These are phyloP conservation scores for Esteya vermicola DNA, from an alignment of 2,329 filamentous ascomycete genomes.

Conservation along the genomic window DNA sequence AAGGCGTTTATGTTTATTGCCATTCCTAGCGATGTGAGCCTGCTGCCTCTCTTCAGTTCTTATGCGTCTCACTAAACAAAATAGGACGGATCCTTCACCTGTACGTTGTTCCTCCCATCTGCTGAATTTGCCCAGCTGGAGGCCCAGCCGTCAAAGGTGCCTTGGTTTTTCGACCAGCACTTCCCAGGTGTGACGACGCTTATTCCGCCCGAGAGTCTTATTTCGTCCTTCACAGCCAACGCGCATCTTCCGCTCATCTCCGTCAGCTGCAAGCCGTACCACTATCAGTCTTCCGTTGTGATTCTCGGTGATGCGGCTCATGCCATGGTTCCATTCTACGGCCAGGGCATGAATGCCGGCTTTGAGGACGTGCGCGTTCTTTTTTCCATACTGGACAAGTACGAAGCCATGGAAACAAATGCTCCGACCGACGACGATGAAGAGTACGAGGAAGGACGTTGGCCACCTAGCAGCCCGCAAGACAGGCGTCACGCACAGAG, in stretches of 20 bases:
- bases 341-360: constrained; percentile 94
- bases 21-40: constrained; percentile 54
- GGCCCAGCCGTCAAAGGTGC: constrained; percentile 40
- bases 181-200: constrained; percentile 75
- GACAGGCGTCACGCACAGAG: constrained; percentile 47
- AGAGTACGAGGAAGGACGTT: constrained; percentile 16
- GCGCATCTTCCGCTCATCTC: constrained; percentile 86
- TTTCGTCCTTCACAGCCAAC: constrained; percentile 63
- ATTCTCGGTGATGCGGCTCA: constrained; percentile 91
- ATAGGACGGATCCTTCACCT: constrained; percentile 86
- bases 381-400: constrained; percentile 65
- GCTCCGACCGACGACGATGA: constrained; percentile 12
- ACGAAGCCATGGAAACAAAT: constrained; percentile 24
- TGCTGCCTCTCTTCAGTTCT: neutral
- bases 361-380: constrained; percentile 86
- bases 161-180: constrained; percentile 63
- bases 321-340: constrained; percentile 97
- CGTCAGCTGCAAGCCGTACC: constrained; percentile 84
- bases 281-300: constrained; percentile 61
- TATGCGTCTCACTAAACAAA: constrained; percentile 4
- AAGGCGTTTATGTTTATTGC: constrained; percentile 97
- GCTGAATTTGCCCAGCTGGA: constrained; percentile 56
- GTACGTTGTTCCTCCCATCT: constrained; percentile 78
- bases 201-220: constrained; percentile 53
- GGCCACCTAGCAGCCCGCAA: constrained; percentile 28